Percentiles rank a stretch among this genome's conserved stretches.
phyloP scores from a whole-genome alignment of 2,329 filamentous ascomycete genomes.

The Colletotrichum acutatum region DNA sequence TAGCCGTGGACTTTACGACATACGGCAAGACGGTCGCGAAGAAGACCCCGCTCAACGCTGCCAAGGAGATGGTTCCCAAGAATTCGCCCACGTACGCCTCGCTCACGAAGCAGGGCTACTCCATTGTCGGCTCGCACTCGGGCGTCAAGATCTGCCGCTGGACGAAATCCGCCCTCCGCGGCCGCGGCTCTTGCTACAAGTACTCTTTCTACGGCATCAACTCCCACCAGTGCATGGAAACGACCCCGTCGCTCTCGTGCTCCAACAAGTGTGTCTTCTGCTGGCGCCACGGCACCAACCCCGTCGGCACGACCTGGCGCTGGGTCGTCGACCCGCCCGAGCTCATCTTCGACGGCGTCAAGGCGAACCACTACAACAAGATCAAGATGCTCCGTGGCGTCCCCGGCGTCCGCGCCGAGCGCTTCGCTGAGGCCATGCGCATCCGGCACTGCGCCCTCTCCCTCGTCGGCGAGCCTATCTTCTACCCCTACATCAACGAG shows the following conservation, averaged over 20 bases:
- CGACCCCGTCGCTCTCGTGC: conserved; percentile 93
- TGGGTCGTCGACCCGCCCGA: conserved; percentile 95
- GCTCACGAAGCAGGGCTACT: conserved; percentile 95
- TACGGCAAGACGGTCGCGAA: conserved; percentile 65
- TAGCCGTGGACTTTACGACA: conserved; percentile 90
- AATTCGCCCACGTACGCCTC: conserved; percentile 88
- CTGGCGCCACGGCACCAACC: conserved; percentile 98
- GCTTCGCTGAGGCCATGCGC: conserved; percentile 91
- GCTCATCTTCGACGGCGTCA: conserved; percentile 89
- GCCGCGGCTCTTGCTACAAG: conserved; percentile 96
- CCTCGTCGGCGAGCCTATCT: conserved; percentile 97
- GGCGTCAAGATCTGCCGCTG: conserved; percentile 98
- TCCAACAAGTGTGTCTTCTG: conserved; percentile 99
- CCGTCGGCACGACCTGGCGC: conserved; percentile 95
- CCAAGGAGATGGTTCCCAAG: conserved; percentile 95
- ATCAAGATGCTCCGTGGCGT: conserved; percentile 98
- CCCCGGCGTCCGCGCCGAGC: conserved; percentile 89
- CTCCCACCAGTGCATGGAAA: conserved; percentile 98
- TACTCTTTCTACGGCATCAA: conserved; percentile 97
- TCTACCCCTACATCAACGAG: conserved; percentile 97
- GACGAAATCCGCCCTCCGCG: conserved; percentile 96
- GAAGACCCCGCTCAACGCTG: conserved; percentile 52
- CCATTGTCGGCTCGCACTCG: conserved; percentile 93
- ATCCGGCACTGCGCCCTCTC: conserved; percentile 94
- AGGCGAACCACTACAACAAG: conserved; percentile 93